Evolutionary conservation across 148 eudicot species (phyloP), one percentile per base, ranked within the genome.

Genomic region (Suaeda aralocaspica): DNA sequence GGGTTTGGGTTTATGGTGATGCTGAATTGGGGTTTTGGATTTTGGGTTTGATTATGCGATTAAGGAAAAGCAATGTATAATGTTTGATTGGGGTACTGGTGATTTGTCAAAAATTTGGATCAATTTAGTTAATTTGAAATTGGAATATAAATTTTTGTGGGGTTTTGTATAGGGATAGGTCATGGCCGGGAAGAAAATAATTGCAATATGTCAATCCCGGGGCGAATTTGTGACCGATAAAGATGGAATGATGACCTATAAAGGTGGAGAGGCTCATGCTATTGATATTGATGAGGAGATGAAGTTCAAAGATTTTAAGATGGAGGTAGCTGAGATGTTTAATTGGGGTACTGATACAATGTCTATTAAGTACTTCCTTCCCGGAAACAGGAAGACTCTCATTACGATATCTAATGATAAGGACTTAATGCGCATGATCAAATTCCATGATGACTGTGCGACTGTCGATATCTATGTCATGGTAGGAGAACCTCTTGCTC

Each of bases 211-310:
- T 71, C 98, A 85, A 57, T 88, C 87, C 0, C 96, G 96, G 5
- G 98, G 98, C 25, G 84, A 77, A 72, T 90, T 90, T 63, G 82
- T 81, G 77, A 74, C 80, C 0, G 84, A 80, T 75, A 59, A 68
- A 36, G 86, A 88, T 68, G 98, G 92, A 18, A 28, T 67, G 15
- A 76, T 93, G 80, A 70, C 78, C 26, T 93, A 93, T 77, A 77
- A 71, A 78, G 96, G 96, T 46, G 98, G 98, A 50, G 98, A 93
- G 77, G 98, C 98, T 73, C 98, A 90, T 83, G 98, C 98, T 46
- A 88, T 93, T 84, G 94, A 90, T 68, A 84, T 93, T 45, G 87
- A 85, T 59, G 88, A 81, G 22, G 72, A 83, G 67, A 78, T 86
- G 85, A 85, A 85, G 59, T 88, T 79, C 60, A 70, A 78, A 26